Conservation (phyloP, 352 stramenopile species). For the Phytophthora colocasiae region DNA sequence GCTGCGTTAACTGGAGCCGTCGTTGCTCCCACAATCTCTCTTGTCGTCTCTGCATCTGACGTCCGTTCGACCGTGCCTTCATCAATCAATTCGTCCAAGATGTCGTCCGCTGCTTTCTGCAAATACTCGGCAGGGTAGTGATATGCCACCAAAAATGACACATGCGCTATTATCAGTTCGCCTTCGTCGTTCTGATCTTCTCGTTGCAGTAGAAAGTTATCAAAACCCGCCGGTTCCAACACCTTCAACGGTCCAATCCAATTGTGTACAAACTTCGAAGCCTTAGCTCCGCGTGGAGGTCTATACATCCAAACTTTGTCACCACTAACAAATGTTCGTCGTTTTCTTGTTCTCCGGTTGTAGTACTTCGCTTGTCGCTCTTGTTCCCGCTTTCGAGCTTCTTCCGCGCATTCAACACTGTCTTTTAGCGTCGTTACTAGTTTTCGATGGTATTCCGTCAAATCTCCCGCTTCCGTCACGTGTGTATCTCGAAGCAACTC, state of each 20-base stretch:
- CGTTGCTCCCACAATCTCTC: background rate
- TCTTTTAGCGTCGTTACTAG: background rate
- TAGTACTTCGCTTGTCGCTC: background rate
- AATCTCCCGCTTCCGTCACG: background rate
- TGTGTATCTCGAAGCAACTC: background rate
- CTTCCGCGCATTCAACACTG: background rate
- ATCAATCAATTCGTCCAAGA: conserved; percentile 1
- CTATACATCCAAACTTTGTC: too few relatives aligned
- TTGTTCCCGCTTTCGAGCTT: background rate
- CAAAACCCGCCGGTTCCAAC: background rate
- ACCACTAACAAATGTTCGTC: too few relatives aligned
- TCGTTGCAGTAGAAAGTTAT: background rate
- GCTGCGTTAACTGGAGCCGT: background rate
- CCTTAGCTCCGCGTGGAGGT: background rate
- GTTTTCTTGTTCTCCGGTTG: too few relatives aligned
- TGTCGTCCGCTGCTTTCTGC: background rate
- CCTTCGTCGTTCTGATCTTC: background rate
- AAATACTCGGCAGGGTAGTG: background rate
- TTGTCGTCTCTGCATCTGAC: background rate
- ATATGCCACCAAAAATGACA: conserved; percentile 11
- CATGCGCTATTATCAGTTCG: conserved; percentile 4
- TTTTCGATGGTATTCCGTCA: background rate
- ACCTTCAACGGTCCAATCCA: conserved; percentile 6
- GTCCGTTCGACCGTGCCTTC: background rate
- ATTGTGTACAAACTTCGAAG: background rate